phyloP scores from a whole-genome alignment of 768 basidiomycete genomes.

The Hygrophorus russula region DNA sequence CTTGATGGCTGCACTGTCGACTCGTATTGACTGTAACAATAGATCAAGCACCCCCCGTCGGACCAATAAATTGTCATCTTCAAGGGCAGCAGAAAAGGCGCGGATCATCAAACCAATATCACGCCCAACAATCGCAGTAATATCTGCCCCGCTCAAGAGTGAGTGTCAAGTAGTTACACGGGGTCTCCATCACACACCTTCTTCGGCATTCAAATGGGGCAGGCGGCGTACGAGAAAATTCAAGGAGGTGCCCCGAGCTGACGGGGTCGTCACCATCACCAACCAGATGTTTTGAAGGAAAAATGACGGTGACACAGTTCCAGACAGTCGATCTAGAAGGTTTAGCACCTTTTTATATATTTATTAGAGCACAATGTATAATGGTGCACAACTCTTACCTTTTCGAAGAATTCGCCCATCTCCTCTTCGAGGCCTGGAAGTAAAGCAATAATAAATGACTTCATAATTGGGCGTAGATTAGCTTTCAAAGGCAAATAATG shows the following conservation, averaged over 20 bases:
- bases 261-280: conserved; percentile 80
- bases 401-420: conserved; percentile 94
- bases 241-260: conserved; percentile 75
- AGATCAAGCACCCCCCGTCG: conserved; percentile 80
- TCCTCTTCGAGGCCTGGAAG: conserved; percentile 96
- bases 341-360: conserved; percentile 48
- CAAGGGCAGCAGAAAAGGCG: conserved; percentile 82
- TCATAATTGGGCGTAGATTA: conserved; percentile 79
- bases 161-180: not conserved
- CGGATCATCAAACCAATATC: conserved; percentile 93
- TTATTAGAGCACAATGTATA: not conserved
- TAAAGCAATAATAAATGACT: conserved; percentile 87
- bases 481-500: conserved; percentile 83
- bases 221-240: conserved; percentile 80
- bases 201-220: conserved; percentile 55
- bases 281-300: conserved; percentile 97
- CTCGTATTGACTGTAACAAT: conserved; percentile 59
- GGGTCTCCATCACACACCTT: conserved; percentile 35
- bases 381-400: conserved; percentile 27
- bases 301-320: conserved; percentile 76
- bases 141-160: conserved; percentile 28
- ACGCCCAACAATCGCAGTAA: conserved; percentile 62
- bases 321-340: conserved; percentile 73
- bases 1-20: conserved; percentile 63
- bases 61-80: conserved; percentile 89